Evolutionary conservation across 2,329 filamentous ascomycete species (phyloP).

Genomic region (Fusarium sp.): DNA sequence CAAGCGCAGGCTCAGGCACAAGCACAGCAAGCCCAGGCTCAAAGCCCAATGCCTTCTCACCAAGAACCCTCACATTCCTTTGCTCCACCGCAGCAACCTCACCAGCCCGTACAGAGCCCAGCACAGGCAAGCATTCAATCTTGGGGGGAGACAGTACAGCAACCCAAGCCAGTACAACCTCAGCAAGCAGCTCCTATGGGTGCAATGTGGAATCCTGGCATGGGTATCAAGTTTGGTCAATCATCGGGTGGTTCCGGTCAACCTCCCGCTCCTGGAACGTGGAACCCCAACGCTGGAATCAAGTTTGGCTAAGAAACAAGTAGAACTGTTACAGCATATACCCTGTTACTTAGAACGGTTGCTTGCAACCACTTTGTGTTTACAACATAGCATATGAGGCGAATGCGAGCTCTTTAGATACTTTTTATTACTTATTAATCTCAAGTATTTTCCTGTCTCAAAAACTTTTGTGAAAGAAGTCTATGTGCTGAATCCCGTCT

Average conservation of each 20-base stretch:
- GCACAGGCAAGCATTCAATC: slow-evolving; percentile 68
- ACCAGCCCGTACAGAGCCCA: slow-evolving; percentile 43
- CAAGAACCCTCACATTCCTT: slow-evolving; percentile 28
- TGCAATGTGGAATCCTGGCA: slow-evolving; percentile 77
- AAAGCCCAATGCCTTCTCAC: slow-evolving; percentile 32
- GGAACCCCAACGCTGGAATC: slow-evolving; percentile 70
- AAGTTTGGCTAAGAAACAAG: slow-evolving; percentile 59
- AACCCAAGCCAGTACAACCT: slow-evolving; percentile 60
- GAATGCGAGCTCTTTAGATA: slow-evolving; percentile 8
- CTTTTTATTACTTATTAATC: neutral
- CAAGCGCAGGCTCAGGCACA: slow-evolving; percentile 30
- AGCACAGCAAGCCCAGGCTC: slow-evolving; percentile 27
- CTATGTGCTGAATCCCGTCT: neutral
- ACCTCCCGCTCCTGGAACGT: slow-evolving; percentile 56
- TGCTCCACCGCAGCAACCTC: slow-evolving; percentile 24
- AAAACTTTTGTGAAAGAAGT: neutral
- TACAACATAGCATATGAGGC: slow-evolving; percentile 9
- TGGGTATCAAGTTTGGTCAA: slow-evolving; percentile 81
- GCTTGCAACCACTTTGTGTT: neutral
- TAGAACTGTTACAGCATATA: slow-evolving; percentile 10
- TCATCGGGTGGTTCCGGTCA: slow-evolving; percentile 46
- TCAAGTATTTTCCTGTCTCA: neutral
- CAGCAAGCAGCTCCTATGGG: slow-evolving; percentile 49
- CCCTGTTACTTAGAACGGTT: neutral
- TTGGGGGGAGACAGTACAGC: slow-evolving; percentile 70